These are phyloP conservation scores for Cylindrotheca closterium DNA, from an alignment of 108 stramenopile species.

Conservation along the genomic window DNA sequence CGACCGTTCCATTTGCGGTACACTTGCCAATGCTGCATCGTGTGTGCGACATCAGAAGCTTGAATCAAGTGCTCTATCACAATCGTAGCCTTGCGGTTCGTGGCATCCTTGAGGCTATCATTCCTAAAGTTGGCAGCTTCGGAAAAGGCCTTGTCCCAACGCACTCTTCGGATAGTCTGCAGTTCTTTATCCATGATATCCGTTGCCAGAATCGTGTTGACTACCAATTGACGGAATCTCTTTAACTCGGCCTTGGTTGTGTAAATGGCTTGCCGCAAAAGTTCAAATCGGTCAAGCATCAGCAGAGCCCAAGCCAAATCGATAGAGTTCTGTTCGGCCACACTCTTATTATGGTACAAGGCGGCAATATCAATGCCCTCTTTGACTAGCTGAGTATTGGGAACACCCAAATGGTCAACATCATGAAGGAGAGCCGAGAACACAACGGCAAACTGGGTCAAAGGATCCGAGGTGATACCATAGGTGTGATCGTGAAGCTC, in stretches of 20 bases:
- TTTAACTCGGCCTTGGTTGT: constrained; percentile 2
- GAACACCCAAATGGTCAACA: constrained; percentile 47
- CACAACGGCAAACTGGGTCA: constrained; percentile 45
- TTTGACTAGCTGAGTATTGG: constrained; percentile 48
- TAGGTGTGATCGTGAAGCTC: constrained; percentile 15
- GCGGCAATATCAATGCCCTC: constrained; percentile 28
- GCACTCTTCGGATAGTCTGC: neutral
- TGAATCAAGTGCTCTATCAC: constrained; percentile 25
- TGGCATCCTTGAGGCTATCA: neutral
- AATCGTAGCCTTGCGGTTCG: constrained; percentile 15
- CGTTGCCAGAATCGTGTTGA: constrained; percentile 14
- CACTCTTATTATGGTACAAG: constrained; percentile 35
- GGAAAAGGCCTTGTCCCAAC: constrained; percentile 23
- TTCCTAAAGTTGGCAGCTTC: neutral
- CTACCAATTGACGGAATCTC: constrained; percentile 17
- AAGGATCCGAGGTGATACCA: constrained; percentile 45
- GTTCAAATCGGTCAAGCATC: constrained; percentile 34
- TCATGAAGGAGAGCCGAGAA: constrained; percentile 50
- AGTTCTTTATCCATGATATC: constrained; percentile 26
- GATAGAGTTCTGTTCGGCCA: constrained; percentile 47
- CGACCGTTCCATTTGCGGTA: constrained; percentile 16
- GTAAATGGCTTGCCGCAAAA: constrained; percentile 1
- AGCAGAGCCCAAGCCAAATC: constrained; percentile 41
- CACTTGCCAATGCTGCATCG: constrained; percentile 28
- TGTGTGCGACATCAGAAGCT: constrained; percentile 21